Evolutionary conservation across 805 yeast genomes (phyloP).

Genomic region (Myxozyma geophila): DNA sequence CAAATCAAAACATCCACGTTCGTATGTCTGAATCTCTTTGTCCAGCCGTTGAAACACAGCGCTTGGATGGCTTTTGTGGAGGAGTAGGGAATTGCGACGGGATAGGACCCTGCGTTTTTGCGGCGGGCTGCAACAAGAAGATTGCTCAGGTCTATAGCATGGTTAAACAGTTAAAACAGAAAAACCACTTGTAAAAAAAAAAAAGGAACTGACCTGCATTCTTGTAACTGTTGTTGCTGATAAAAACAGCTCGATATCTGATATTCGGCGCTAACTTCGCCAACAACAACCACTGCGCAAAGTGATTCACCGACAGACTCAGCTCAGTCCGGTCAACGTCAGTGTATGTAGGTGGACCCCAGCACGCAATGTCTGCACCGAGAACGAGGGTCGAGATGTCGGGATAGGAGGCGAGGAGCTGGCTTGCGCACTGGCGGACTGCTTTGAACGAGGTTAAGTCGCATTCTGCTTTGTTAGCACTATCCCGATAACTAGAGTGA

Average conservation of each 20-base stretch:
- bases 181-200: neutral
- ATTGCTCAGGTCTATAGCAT: constrained; percentile 12
- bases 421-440: constrained; percentile 30
- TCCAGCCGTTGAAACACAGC: constrained; percentile 25
- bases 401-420: constrained; percentile 37
- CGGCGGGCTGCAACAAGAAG: constrained; percentile 5
- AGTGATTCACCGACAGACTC: constrained; percentile 33
- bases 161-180: too few relatives aligned
- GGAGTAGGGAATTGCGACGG: constrained; percentile 6
- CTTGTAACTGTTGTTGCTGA: constrained; percentile 19
- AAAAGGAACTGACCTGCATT: constrained; percentile 18
- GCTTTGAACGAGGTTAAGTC: constrained; percentile 21
- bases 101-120: neutral
- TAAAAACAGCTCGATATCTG: constrained; percentile 32
- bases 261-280: constrained; percentile 19
- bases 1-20: constrained; percentile 27
- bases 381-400: constrained; percentile 31
- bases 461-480: constrained; percentile 15
- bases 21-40: constrained; percentile 3
- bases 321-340: constrained; percentile 27
- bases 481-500: neutral
- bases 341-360: constrained; percentile 33
- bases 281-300: constrained; percentile 34
- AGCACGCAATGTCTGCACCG: constrained; percentile 31
- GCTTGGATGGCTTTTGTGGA: constrained; percentile 31